phyloP scores from a whole-genome alignment of 78 protist genomes.

The Acrasis kona region DNA sequence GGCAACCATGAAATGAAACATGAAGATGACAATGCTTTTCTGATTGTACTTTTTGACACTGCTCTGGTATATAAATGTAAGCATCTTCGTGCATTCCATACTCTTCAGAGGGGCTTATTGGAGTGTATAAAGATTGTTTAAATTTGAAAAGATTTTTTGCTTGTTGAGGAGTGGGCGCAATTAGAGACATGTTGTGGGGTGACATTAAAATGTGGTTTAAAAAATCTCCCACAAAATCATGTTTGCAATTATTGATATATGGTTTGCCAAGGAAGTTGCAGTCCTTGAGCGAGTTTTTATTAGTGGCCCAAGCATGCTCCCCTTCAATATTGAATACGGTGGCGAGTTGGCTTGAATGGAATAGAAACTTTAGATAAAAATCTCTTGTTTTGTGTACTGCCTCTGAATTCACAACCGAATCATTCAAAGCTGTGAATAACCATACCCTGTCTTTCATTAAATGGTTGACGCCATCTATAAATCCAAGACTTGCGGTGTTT shows the following conservation, averaged over 20 bases:
- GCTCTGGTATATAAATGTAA: background rate
- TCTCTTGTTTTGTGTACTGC: background rate
- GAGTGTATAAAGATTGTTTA: background rate
- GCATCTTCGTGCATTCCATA: background rate
- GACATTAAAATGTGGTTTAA: background rate
- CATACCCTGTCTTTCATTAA: background rate
- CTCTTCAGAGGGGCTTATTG: background rate
- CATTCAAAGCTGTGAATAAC: background rate
- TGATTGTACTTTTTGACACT: background rate
- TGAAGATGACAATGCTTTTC: conserved; percentile 18
- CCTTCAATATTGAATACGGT: conserved; percentile 9
- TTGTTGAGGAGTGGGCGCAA: background rate
- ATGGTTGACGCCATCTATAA: background rate
- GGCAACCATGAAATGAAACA: conserved; percentile 35
- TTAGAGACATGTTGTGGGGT: background rate
- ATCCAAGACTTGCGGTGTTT: background rate
- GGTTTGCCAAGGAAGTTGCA: conserved; percentile 23
- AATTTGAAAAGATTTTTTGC: background rate
- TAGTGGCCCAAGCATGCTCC: conserved; percentile 15
- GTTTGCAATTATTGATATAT: conserved; percentile 31
- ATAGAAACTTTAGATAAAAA: background rate
- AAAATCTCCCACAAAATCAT: conserved; percentile 24
- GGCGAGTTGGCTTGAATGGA: background rate
- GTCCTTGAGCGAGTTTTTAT: background rate
- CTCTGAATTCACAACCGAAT: background rate